Conservation (phyloP, 2,329 filamentous ascomycete species). For the Alternaria atra region DNA sequence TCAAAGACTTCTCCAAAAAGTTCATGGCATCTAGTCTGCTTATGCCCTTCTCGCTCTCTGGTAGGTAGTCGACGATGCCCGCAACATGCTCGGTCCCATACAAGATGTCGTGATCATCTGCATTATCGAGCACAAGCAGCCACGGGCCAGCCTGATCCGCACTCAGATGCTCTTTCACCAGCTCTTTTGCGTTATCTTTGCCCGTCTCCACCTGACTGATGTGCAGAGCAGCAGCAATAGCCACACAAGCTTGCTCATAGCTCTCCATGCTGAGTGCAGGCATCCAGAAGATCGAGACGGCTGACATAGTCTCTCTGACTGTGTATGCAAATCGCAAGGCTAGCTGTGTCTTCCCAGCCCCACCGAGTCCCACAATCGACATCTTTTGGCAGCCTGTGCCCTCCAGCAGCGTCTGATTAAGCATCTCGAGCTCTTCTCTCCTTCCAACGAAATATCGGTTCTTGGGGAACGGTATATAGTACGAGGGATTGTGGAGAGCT, state of each 20-base stretch:
- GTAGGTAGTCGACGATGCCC: constrained; percentile 23
- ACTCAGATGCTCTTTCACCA: constrained; percentile 33
- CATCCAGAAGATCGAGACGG: constrained; percentile 34
- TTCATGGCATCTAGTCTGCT: constrained; percentile 1
- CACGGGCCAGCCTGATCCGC: constrained; percentile 17
- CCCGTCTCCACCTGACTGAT: constrained; percentile 15
- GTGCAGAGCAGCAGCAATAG: constrained; percentile 18
- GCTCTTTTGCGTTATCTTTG: constrained; percentile 30
- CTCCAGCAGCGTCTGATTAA: constrained; percentile 29
- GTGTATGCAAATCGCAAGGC: constrained; percentile 42
- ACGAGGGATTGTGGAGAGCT: too few species aligned
- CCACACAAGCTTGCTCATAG: constrained; percentile 27
- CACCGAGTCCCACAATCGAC: constrained; percentile 18
- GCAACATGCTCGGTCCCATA: constrained; percentile 9
- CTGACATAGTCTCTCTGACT: constrained; percentile 24
- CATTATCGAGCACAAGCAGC: constrained; percentile 22
- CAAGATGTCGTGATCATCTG: constrained; percentile 15
- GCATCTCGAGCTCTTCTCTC: too few species aligned
- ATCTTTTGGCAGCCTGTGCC: constrained; percentile 33
- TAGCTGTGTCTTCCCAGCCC: constrained; percentile 43
- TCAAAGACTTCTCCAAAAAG: constrained; percentile 12
- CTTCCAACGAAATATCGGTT: constrained; percentile 33
- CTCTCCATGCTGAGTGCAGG: constrained; percentile 31
- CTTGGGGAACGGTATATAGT: constrained; percentile 30
- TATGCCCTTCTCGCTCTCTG: constrained; percentile 17